Percentiles rank a stretch among this genome's conserved stretches.
phyloP scores from a whole-genome alignment of 305 asterid species.

The Solanum hybrid region DNA sequence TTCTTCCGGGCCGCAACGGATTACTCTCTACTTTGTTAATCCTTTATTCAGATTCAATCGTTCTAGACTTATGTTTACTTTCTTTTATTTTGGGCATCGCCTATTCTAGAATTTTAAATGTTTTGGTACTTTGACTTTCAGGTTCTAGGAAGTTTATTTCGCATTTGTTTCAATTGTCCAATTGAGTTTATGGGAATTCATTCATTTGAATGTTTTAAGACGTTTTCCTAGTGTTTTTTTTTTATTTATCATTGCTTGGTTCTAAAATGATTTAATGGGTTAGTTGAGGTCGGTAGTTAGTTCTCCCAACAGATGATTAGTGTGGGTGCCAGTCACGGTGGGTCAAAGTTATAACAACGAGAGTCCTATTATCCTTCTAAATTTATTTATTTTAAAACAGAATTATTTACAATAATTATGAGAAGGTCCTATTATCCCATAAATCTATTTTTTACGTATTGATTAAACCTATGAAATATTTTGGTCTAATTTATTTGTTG shows the following conservation, averaged over 20 bases:
- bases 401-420: neutral
- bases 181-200: neutral
- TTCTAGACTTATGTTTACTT: neutral
- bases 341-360: accelerated
- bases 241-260: neutral
- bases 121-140: no score
- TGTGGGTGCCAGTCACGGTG: neutral
- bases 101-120: neutral
- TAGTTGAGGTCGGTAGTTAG: neutral
- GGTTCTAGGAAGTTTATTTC: neutral
- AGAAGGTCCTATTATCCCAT: neutral
- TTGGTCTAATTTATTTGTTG: neutral
- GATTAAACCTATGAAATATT: neutral
- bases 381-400: neutral
- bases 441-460: neutral
- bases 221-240: no score
- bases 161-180: no score
- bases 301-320: neutral
- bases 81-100: neutral
- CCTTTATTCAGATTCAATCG: neutral
- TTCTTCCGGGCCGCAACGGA: accelerated
- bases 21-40: no score
- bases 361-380: neutral
- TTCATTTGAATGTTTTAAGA: neutral
- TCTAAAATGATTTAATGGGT: neutral